Conservation (phyloP, 371 early-diverging fungal species). For the Globomyces sp. region DNA sequence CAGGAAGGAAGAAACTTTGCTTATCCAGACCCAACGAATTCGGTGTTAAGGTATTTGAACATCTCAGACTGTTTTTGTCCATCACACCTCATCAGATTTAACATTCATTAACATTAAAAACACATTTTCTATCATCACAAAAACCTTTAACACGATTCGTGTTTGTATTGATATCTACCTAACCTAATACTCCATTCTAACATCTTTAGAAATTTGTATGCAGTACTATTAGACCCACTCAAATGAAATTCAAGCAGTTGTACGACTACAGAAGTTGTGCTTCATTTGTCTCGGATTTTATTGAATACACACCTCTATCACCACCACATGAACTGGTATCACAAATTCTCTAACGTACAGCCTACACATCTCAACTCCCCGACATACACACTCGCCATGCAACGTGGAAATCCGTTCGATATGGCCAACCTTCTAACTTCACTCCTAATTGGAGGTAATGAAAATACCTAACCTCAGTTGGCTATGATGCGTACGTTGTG, state of each 20-base stretch:
- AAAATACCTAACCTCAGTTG: conserved; percentile 23
- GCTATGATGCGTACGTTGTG: conserved; percentile 58
- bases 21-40: conserved; percentile 48
- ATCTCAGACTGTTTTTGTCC: background rate
- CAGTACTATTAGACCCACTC: conserved; percentile 49
- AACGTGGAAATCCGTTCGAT: conserved; percentile 52
- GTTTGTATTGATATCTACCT: no score
- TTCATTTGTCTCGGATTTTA: conserved; percentile 47
- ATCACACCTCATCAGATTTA: background rate
- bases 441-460: conserved; percentile 37
- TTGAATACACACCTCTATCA: conserved; percentile 48
- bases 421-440: conserved; percentile 46
- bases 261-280: conserved; percentile 54
- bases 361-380: conserved; percentile 43
- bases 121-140: no score
- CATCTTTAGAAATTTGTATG: conserved; percentile 51
- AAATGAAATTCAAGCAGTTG: conserved; percentile 49
- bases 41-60: conserved; percentile 36
- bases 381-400: conserved; percentile 47
- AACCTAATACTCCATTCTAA: no score
- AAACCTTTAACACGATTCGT: background rate
- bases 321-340: conserved; percentile 54
- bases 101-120: no score
- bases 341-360: conserved; percentile 23
- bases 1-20: conserved; percentile 47